A percentile compares a stretch with the other conserved stretches of the same genome.
Conservation (phyloP, 257 asterid genomes). For the Scutellaria barbata region DNA sequence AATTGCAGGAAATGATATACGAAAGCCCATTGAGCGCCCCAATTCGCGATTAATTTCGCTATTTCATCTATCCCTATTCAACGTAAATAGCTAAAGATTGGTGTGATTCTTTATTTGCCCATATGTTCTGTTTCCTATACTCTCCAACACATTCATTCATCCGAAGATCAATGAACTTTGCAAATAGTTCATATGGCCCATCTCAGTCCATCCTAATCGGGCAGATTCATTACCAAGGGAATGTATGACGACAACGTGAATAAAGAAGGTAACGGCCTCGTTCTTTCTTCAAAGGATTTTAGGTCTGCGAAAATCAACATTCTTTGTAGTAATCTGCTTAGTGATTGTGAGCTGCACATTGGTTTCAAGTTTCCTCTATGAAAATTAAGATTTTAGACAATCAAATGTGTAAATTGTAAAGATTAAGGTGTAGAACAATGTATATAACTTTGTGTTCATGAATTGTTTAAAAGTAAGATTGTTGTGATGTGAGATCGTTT, state of each 20-base stretch:
- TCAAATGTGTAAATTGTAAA: slow-evolving; percentile 18
- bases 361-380: slow-evolving; percentile 15
- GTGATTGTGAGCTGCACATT: slow-evolving; percentile 31
- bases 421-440: slow-evolving; percentile 16
- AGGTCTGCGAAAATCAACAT: background rate
- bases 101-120: slow-evolving; percentile 30
- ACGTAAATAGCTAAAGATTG: slow-evolving; percentile 22
- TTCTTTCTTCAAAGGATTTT: background rate
- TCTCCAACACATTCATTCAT: slow-evolving; percentile 27
- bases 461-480: background rate
- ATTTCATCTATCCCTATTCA: slow-evolving; percentile 21
- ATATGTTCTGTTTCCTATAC: slow-evolving; percentile 6
- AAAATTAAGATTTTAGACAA: background rate
- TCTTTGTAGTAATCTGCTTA: slow-evolving; percentile 11
- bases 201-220: slow-evolving; percentile 18
- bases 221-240: slow-evolving; percentile 22
- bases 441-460: slow-evolving; percentile 9
- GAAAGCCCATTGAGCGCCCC: slow-evolving; percentile 48
- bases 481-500: too few relatives aligned
- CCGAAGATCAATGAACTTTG: slow-evolving; percentile 19
- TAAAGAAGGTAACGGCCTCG: background rate
- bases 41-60: slow-evolving; percentile 4
- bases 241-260: background rate
- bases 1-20: slow-evolving; percentile 69
- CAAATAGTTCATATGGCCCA: slow-evolving; percentile 22